Evolutionary conservation across 2,329 filamentous ascomycete genomes (phyloP).

Genomic region (Teratosphaeria viscida): DNA sequence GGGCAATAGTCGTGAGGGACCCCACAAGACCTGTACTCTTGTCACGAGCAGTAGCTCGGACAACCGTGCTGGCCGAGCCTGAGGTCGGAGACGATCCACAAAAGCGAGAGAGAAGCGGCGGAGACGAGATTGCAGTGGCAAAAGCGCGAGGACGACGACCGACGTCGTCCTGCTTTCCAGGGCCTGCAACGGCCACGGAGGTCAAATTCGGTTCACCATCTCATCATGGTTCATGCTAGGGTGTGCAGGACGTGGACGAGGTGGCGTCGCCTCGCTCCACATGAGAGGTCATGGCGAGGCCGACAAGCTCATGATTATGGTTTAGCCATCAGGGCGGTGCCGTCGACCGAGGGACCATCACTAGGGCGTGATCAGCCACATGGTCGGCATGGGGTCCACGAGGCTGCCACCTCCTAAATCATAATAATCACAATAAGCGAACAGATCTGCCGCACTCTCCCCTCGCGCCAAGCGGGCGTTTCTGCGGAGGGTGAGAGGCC

Average conservation of each 20-base stretch:
- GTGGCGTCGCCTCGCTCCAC: background rate
- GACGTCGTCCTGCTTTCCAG: background rate
- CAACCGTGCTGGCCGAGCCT: background rate
- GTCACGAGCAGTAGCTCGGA: background rate
- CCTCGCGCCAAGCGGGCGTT: background rate
- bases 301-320: background rate
- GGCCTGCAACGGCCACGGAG: background rate
- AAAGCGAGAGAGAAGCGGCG: background rate
- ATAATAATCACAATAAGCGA: background rate
- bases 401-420: background rate
- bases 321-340: background rate
- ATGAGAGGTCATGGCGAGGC: background rate
- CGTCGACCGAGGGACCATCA: background rate
- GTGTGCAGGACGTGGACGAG: background rate
- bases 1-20: background rate
- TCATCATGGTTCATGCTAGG: background rate
- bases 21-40: background rate
- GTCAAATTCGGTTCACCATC: background rate
- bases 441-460: background rate
- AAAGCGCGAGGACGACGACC: background rate
- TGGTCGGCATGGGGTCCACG: background rate
- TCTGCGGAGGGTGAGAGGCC: background rate
- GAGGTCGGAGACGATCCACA: background rate
- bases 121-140: constrained; percentile 1
- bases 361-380: background rate